Base-by-base conservation (phyloP, 306 rosid species). In the Sphenostylis stenocarpa region DNA sequence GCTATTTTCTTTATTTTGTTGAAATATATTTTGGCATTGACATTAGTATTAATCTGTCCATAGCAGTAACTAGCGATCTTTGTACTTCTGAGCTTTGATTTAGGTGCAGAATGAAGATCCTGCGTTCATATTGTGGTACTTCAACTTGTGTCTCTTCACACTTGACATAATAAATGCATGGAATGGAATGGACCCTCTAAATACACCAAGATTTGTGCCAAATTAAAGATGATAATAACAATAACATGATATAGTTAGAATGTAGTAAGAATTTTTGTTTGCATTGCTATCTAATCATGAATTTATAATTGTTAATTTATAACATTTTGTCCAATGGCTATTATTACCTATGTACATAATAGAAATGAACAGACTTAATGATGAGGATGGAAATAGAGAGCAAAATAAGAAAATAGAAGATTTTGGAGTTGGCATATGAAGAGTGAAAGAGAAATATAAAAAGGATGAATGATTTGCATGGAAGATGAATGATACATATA, bases 401-500 rank as follows among this genome's bases (percentile, higher is more conserved):
- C 3, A n/a, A 47, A n/a, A 4, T 0, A 6, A 0, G 8, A n/a
- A n/a, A 48, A 48, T 48, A 45, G 1, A 45, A 44, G 53, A 0
- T 0, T 47, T 47, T 47, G 53, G 53, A 47, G 9, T 47, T 9
- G 53, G 10, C 1, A 47, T 16, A 47, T 47, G n/a, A 3, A 41
- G 14, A 11, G 47, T 13, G 52, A 17, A 70, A 34, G 29, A 34
- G 52, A 55, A 53, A 75, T 6, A 62, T 10, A 62, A 7, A 45
- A 17, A 43, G 5, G 39, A 56, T 19, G 16, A 45, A 33, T 19
- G 75, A 56, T 34, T 66, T 67, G 77, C 77, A 83, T 78, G 73
- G 24, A 58, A 57, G 43, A 31, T 58, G 69, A 28, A 60, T 57
- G 60, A 73, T 58, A 60, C 3, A 12, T 24, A 73, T n/a, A 64